Evolutionary conservation across 352 stramenopile genomes (phyloP), one percentile per base, ranked within the genome.

Genomic region (Pythium aphanidermatum): DNA sequence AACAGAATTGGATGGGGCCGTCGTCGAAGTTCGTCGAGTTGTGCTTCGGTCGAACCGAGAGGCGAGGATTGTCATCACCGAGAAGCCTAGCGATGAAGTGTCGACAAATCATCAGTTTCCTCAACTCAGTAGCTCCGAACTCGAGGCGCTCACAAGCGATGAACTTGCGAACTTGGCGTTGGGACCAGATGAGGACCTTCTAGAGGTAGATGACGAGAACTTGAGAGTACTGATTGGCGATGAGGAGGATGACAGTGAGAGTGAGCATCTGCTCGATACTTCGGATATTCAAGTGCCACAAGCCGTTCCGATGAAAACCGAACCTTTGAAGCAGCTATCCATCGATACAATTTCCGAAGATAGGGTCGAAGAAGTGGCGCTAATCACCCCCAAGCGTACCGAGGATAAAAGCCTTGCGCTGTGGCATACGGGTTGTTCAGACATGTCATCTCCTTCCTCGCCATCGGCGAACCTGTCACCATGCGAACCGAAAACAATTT

Each of bases 131-230:
- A 51, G 37, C 17, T 35, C 28, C 28, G 55, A 63, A 17, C 35
- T 63, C 2, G 55, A 58, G n/a, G 48, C 36, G 4, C 48, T 63
- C 24, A 63, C 47, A n/a, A 47, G 55, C 20, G 55, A 58, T 23
- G 47, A 63, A 20, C 38, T 58, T 14, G 36, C 47, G 3, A 54
- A 24, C 14, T 33, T 63, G 11, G 42, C 55, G 4, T 32, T 63
- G 5, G 33, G 45, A 33, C 26, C 46, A 5, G 53, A 60, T 14
- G 36, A 29, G 1, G 52, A 60, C 24, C 27, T 60, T 5, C 23
- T 60, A 20, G 24, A 55, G 30, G 52, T 60, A 11, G 52, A 54
- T 17, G 52, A 20, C 17, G 31, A 40, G n/a, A n/a, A n/a, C 19
- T 13, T 50, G 1, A 13, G 17, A 17, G 13, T 40, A 2, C 20